These are phyloP conservation scores for Ustilago shanxiensis DNA, from an alignment of 1,284 basidiomycete genomes.

Conservation along the genomic window DNA sequence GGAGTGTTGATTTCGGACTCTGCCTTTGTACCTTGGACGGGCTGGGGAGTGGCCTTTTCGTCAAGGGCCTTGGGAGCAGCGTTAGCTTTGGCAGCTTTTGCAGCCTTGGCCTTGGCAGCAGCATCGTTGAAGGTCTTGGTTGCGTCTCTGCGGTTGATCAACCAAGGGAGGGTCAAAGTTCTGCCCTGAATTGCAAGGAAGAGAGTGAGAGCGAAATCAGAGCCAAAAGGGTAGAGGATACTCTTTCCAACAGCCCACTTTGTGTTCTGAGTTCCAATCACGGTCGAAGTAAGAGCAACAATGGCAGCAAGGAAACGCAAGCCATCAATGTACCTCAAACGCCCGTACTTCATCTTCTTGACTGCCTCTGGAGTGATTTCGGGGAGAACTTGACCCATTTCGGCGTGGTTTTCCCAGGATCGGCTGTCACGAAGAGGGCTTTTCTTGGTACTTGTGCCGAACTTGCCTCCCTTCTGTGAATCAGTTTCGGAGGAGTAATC, in stretches of 20 bases:
- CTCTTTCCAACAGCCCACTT: conserved; percentile 37
- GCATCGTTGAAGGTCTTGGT: conserved; percentile 29
- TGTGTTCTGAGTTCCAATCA: conserved; percentile 19
- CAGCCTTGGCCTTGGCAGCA: conserved; percentile 38
- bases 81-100: conserved; percentile 28
- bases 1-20: conserved; percentile 32
- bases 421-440: conserved; percentile 35
- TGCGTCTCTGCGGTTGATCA: conserved; percentile 38
- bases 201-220: conserved; percentile 45
- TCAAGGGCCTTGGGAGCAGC: conserved; percentile 35
- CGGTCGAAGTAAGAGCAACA: conserved; percentile 38
- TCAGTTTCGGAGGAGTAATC: conserved; percentile 38
- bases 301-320: conserved; percentile 45
- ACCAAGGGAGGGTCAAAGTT: conserved; percentile 39
- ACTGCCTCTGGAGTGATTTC: conserved; percentile 11
- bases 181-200: conserved; percentile 49
- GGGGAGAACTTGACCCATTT: conserved; percentile 7
- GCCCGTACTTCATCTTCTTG: conserved; percentile 48
- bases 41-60: conserved; percentile 24
- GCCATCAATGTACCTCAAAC: conserved; percentile 47
- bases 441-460: conserved; percentile 15
- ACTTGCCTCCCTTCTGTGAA: conserved; percentile 28
- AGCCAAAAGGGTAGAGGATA: conserved; percentile 51
- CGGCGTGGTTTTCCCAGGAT: conserved; percentile 36
- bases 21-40: background rate